Evolutionary conservation across 2,329 filamentous ascomycete species (phyloP), one percentile per base, ranked within the genome.

Genomic region (Hypoxylon sp.): DNA sequence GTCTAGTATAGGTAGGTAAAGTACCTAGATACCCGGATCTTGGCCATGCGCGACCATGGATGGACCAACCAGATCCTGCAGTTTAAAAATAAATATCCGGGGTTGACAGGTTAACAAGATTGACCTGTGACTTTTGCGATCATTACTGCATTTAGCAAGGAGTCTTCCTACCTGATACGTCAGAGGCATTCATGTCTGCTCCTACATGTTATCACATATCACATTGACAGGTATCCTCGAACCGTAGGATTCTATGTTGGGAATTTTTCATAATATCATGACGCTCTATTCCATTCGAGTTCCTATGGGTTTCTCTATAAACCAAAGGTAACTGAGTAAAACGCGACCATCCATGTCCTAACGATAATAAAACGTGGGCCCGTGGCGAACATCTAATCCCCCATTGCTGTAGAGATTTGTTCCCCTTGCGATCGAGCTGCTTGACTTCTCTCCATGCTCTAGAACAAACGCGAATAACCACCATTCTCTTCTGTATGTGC

Each of bases 61-160:
- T 53, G 34, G 53, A 37, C 65, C 65, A 63, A 60, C 63, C 54
- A 67, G 55, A 63, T 56, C 59, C 50, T 43, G 37, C 21, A 65
- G 62, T 55, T 63, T 63, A 66, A 68, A 66, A 66, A 68, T 68
- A 68, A 59, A 63, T 54, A 50, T 54, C 59, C 43, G 51, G 55
- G 56, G 47, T 63, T 34, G 47, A 53, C 27, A 56, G 43, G 56
- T 46, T 34, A 29, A 45, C 21, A 32, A 45, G 30, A 21, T 23
- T 14, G 16, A 45, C 25, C 39, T 43, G 25, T 39, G 12, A 11
- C 25, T 23, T 30, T 53, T 41, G 48, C 5, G 41, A 55, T 48
- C 29, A 34, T 58, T 64, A 46, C 56, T 61, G 27, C 34, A 56
- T 60, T 63, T 46, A 51, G 55, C 30, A 56, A 62, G 27, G 52